A percentile compares a stretch with the other conserved stretches of the same genome.
These are phyloP conservation scores for Leccinum truebloodii DNA, from an alignment of 768 basidiomycete genomes.

Conservation along the genomic window DNA sequence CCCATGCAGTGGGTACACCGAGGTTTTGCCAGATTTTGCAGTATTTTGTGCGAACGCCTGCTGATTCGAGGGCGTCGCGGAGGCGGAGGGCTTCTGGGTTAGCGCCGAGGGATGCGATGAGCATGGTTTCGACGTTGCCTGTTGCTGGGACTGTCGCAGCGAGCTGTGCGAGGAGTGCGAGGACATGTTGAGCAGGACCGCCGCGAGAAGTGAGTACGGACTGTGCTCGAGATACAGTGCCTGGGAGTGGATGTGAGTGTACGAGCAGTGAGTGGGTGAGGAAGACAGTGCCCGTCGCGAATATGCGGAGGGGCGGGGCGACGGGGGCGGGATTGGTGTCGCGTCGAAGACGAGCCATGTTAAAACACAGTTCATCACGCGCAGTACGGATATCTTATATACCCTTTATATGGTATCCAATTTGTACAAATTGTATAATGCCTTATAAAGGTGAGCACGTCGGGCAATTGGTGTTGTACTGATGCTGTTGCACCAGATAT, in stretches of 20 bases:
- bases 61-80: conserved; percentile 61
- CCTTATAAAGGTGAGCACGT: too few species aligned
- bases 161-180: conserved; percentile 54
- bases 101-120: conserved; percentile 74
- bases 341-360: too few species aligned
- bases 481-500: too few species aligned
- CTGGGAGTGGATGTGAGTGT: conserved; percentile 57
- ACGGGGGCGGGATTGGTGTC: too few species aligned
- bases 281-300: too few species aligned
- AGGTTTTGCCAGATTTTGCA: conserved; percentile 70
- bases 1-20: conserved; percentile 66
- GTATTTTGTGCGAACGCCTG: conserved; percentile 70
- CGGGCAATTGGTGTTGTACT: too few species aligned
- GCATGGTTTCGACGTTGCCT: conserved; percentile 47
- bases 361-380: too few species aligned
- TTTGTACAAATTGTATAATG: too few species aligned
- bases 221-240: conserved; percentile 66
- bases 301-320: too few species aligned
- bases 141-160: background rate
- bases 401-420: too few species aligned
- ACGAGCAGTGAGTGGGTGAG: conserved; percentile 70
- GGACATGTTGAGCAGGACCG: conserved; percentile 71
- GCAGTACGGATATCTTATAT: too few species aligned
- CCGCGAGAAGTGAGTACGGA: conserved; percentile 68
- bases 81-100: conserved; percentile 66